Evolutionary conservation across 805 yeast genomes (phyloP), one percentile per base, ranked within the genome.

Genomic region (Hanseniaspora vineae): DNA sequence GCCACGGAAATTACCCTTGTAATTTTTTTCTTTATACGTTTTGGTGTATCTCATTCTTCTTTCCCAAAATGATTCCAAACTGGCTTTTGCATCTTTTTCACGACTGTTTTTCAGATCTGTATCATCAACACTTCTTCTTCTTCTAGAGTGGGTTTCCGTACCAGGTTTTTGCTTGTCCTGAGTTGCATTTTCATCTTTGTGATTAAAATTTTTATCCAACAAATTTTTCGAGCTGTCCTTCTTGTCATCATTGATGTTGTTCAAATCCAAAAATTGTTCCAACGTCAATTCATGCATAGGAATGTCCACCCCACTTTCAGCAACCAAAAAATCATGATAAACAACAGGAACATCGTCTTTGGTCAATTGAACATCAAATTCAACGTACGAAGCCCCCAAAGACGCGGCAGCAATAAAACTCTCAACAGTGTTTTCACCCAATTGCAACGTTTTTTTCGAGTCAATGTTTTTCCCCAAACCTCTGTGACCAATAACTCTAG

Each of bases 321-420:
- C 95, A 45, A 90, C 96, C 42, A 86, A 62, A 59, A 90, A 90
- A 61, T 90, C 97, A 63, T 90, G 97, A 59, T 90, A 90, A 31
- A 90, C 84, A 6, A 90, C 97, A 2, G 97, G 97, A 11, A 86
- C 80, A 53, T 72, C 71, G 62, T 90, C 97, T 59, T 88, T 87
- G 14, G 97, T 90, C 55, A 90, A 69, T 61, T 90, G 97, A 43
- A 90, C 97, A 65, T 90, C 97, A 61, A 90, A 90, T 65, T 90
- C 97, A 46, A 90, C 97, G 58, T 90, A 90, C 2, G 95, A 82
- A 1, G 97, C 97, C 39, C 97, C 97, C 54, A 90, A 69, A 2
- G 95, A 87, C 0, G 97, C 95, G 0, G 97, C 97, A 12, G 96
- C 95, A 59, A 90, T 84, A 57, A 90, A 90, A 0, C 95, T 84